Evolutionary conservation across 306 rosid genomes (phyloP), one percentile per base, ranked within the genome.

Genomic region (Biancaea sappan): DNA sequence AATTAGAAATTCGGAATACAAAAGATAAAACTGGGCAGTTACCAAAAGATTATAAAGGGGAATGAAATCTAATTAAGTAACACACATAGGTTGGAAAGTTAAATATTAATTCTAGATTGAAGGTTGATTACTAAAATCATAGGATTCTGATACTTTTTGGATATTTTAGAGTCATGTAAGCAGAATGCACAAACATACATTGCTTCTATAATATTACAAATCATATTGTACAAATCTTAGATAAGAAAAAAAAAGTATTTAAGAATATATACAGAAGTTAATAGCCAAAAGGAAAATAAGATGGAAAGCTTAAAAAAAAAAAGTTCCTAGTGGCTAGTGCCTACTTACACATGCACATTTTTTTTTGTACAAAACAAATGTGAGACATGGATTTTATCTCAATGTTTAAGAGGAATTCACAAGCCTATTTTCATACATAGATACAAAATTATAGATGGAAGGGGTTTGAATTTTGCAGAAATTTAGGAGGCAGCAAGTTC

Each of bases 401-500:
- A n/a, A n/a, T n/a, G n/a, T n/a, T n/a, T n/a, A n/a, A n/a, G n/a
- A n/a, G n/a, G n/a, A n/a, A n/a, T n/a, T n/a, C 4, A 8, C 15
- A 1, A 18, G 26, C 43, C 43, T 32, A 59, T 59, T 31, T 5
- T 32, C 25, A 60, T 58, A 7, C 15, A 28, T 32, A 14, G 5
- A 4, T 32, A 18, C 52, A 47, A n/a, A 81, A 50, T n/a, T n/a
- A 28, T 57, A 4, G 64, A 35, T n/a, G n/a, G n/a, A n/a, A n/a
- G 57, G 10, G 40, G 63, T 14, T 74, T 40, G 66, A 69, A 8
- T 54, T 75, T 77, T 58, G 29, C 53, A 16, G 7, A 22, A 57
- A 59, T 76, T 60, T 81, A 83, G 29, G 21, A 31, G 0, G 24
- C 0, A 19, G 26, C 71, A 57, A 31, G 66, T 51, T 66, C 84